Evolutionary conservation across 106 monocot species (phyloP).

Genomic region (Acorus calamus): DNA sequence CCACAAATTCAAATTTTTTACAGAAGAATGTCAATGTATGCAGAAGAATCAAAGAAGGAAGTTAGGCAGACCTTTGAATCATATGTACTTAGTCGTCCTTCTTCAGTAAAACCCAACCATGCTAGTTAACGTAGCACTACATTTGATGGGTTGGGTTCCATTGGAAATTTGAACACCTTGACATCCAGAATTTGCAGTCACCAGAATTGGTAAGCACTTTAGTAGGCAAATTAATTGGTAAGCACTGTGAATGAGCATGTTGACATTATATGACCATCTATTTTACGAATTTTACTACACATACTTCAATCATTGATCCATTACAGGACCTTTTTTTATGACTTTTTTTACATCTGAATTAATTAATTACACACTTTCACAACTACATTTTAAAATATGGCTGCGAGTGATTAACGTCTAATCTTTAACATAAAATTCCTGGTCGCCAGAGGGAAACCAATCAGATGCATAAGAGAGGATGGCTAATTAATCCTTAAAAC

Average conservation of each 20-base stretch:
- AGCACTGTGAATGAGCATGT: no score
- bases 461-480: slow-evolving; percentile 81
- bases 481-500: slow-evolving; percentile 47
- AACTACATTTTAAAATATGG: background rate
- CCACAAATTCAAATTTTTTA: no score
- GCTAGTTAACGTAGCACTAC: slow-evolving; percentile 64
- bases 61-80: slow-evolving; percentile 60
- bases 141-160: slow-evolving; percentile 42
- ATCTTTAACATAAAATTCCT: slow-evolving; percentile 27
- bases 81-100: slow-evolving; percentile 72
- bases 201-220: background rate
- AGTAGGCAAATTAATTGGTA: no score
- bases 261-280: no score
- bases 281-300: no score
- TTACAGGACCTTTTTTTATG: no score
- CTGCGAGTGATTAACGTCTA: no score
- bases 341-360: no score
- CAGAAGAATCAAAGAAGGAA: background rate
- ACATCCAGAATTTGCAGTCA: slow-evolving; percentile 62
- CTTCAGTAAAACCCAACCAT: slow-evolving; percentile 97
- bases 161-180: slow-evolving; percentile 51
- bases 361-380: no score
- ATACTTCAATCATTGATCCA: no score
- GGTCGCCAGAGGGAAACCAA: slow-evolving; percentile 77
- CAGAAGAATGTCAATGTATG: background rate